Base-by-base conservation (phyloP, 352 stramenopile genomes). In the Globisporangium lucens region DNA sequence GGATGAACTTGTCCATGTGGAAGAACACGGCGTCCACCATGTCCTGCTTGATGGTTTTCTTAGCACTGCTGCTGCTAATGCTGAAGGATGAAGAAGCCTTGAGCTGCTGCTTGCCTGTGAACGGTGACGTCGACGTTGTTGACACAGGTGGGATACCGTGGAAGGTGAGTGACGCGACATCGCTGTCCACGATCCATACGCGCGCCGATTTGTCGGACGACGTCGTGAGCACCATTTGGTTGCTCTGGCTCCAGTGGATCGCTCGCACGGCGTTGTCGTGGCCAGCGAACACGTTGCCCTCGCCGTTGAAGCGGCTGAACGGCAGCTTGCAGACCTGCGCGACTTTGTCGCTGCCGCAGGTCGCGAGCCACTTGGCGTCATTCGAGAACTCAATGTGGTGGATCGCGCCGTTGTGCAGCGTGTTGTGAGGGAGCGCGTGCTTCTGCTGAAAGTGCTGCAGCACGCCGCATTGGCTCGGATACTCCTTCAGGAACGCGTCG, bases 1-100 rank as follows among this genome's bases (percentile, higher is more conserved):
- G 62, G 30, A 95, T 66, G 59, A 96, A 96, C 69, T 91, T 92
- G 74, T 96, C 89, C 84, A 95, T 90, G 71, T 94, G 95, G 65
- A 94, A 96, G 62, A 96, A 96, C 29, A 72, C 67, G 20, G 83
- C 80, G 65, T 92, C 81, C 20, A 87, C 69, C 24, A 95, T 70
- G n/a, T 90, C 81, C 36, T 83, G 78, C 59, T 75, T 72, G 20
- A 75, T 68, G 3, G 61, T 64, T 61, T 84, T 90, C 67, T 89
- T 89, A 27, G 78, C 70, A 49, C 71, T 88, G 58, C 73, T 75
- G 55, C 53, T 56, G 24, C 52, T 56, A 33, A n/a, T 71, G 27
- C 71, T 69, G 2, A 65, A 61, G n/a, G 59, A 65, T 24, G 65
- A 71, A 33, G 73, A 63, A 2, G 63, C 65, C 67, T 69, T 67